Percentiles rank a stretch among this genome's conserved stretches.
Evolutionary conservation across 2,329 filamentous ascomycete species (phyloP).

Genomic region (Berkeleyomyces basicola): DNA sequence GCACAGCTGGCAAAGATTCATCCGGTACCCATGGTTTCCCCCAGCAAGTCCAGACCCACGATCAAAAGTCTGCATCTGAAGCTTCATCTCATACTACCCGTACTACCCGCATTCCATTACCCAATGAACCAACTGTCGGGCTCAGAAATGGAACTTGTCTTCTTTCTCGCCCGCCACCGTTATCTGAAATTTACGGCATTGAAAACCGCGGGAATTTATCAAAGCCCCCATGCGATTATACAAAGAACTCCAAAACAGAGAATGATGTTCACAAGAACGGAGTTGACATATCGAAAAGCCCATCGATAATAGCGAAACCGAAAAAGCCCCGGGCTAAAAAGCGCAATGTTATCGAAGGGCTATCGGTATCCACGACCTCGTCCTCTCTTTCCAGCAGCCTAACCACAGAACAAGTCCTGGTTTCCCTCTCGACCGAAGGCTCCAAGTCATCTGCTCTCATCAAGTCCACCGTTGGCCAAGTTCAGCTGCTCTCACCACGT

Average conservation of each 20-base stretch:
- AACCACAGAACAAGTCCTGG: background rate
- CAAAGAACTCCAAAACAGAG: background rate
- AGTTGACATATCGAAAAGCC: background rate
- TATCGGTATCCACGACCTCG: background rate
- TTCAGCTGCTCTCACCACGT: background rate
- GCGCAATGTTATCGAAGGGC: background rate
- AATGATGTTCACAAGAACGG: background rate
- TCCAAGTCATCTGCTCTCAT: background rate
- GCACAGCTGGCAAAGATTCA: background rate
- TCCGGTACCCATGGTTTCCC: background rate
- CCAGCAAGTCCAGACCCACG: background rate
- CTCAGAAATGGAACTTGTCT: background rate
- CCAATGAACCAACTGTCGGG: background rate
- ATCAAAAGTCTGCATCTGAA: background rate
- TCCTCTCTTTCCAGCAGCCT: background rate
- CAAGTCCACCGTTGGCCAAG: background rate
- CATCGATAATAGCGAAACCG: background rate
- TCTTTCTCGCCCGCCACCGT: background rate
- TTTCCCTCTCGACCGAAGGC: background rate
- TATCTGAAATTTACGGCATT: background rate
- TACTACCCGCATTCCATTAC: background rate
- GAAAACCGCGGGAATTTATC: background rate
- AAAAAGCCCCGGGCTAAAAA: background rate
- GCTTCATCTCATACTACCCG: background rate
- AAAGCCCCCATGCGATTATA: background rate